Percentiles rank a stretch among this genome's conserved stretches.
phyloP scores from a whole-genome alignment of 768 basidiomycete genomes.

The Podaxis sp. region DNA sequence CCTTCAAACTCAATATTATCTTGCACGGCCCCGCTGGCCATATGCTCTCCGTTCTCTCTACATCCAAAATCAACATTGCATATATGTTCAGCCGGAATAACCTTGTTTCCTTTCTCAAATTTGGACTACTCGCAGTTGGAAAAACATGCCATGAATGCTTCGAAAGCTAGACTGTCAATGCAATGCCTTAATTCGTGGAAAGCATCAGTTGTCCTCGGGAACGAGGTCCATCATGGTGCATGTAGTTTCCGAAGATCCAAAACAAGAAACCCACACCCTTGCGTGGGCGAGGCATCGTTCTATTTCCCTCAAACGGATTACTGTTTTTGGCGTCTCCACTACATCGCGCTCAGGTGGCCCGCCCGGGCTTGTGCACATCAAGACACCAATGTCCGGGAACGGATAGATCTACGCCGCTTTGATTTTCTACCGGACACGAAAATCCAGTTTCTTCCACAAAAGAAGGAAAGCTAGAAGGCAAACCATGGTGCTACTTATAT shows the following conservation, averaged over 20 bases:
- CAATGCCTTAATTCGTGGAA: neutral
- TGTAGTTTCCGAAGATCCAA: conserved; percentile 2
- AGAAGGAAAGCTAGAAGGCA: neutral
- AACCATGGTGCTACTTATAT: neutral
- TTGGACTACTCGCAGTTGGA: neutral
- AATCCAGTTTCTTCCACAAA: neutral
- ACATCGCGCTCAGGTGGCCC: neutral
- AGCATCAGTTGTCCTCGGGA: conserved; percentile 4
- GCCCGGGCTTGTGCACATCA: neutral
- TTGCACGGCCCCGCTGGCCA: conserved; percentile 9
- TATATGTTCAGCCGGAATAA: neutral
- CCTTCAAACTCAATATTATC: neutral
- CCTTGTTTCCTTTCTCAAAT: neutral
- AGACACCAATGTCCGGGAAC: neutral
- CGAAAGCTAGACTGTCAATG: neutral
- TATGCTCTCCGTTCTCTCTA: neutral
- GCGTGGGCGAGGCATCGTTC: neutral
- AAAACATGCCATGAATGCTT: neutral
- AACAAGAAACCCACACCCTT: conserved; percentile 6
- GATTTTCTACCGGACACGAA: conserved; percentile 2
- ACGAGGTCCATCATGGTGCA: conserved; percentile 11
- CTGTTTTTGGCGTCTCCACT: neutral
- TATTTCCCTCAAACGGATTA: conserved; percentile 1
- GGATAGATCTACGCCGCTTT: conserved; percentile 1
- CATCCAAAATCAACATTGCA: neutral